Base-by-base conservation (phyloP, 2,329 filamentous ascomycete species). In the Passalora sequoiae region DNA sequence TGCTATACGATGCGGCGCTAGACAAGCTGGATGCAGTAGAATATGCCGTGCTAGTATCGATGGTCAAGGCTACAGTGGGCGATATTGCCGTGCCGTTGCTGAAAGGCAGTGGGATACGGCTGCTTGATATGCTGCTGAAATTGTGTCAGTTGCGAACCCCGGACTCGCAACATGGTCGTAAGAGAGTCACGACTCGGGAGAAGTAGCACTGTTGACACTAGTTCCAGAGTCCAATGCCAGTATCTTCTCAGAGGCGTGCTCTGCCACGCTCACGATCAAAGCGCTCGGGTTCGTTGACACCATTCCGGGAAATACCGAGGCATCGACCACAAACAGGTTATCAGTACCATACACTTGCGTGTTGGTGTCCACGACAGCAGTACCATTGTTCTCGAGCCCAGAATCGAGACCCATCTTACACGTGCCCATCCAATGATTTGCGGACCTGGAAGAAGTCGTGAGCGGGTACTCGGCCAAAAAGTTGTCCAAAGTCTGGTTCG, bases 291-390 rank as follows among this genome's bases (percentile, higher is more conserved):
- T 87, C 13, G 80, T 78, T 0, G 80, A 80, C 2, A 80, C 73
- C 53, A 84, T 76, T 50, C 83, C 82, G 0, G 83, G 81, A 66
- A 84, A 83, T 56, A 86, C 80, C 48, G 75, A 77, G 1, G 77
- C 81, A 55, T 86, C 81, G 3, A 85, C 78, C 10, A 84, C 76
- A 56, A 80, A 83, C 32, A 84, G 67, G 63, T 84, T 84, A 55
- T 83, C 78, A 0, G 77, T 84, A 27, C 80, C 81, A 57, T 74
- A 60, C 3, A 76, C 73, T 35, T 72, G 66, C 39, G 73, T 71
- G 58, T 70, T 70, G 22, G 68, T 64, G 47, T 76, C 72, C 1
- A 76, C 67, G 6, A 75, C 73, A 0, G 71, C 61, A 16, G 66
- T 64, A 36, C 69, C 68, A 30, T 64, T 65, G 29, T 63, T 61